These are phyloP conservation scores for Claviceps humidiphila DNA, from an alignment of 2,329 filamentous ascomycete species.

Conservation along the genomic window DNA sequence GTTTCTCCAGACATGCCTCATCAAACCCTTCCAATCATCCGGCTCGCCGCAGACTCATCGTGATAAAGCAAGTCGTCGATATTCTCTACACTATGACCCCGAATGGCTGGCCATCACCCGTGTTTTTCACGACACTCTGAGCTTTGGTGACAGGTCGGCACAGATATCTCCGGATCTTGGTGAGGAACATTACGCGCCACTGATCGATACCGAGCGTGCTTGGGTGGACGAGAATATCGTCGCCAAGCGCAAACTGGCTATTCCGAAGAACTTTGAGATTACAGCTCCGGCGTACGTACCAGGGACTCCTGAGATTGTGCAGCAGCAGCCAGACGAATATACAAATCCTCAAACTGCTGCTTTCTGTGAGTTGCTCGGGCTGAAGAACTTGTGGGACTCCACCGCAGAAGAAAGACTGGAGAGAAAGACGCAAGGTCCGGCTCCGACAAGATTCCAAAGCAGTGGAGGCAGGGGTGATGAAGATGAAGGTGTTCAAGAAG, in stretches of 20 bases:
- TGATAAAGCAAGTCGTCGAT: slow-evolving; percentile 24
- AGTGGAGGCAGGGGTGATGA: slow-evolving; percentile 23
- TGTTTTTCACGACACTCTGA: slow-evolving; percentile 55
- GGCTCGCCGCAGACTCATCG: slow-evolving; percentile 11
- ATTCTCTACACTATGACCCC: slow-evolving; percentile 65
- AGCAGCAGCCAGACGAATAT: slow-evolving; percentile 63
- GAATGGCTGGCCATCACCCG: slow-evolving; percentile 95
- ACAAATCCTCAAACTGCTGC: slow-evolving; percentile 73
- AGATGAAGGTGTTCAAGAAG: slow-evolving; percentile 13
- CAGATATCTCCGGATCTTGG: slow-evolving; percentile 47
- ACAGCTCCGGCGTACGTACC: slow-evolving; percentile 62
- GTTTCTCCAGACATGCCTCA: slow-evolving; percentile 67
- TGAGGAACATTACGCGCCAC: slow-evolving; percentile 51
- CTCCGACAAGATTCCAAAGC: slow-evolving; percentile 23
- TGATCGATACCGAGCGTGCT: slow-evolving; percentile 55
- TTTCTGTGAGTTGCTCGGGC: slow-evolving; percentile 67
- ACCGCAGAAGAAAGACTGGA: slow-evolving; percentile 55
- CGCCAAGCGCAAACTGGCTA: slow-evolving; percentile 41
- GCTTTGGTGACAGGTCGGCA: slow-evolving; percentile 46
- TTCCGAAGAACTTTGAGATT: slow-evolving; percentile 65
- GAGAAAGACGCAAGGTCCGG: slow-evolving; percentile 45
- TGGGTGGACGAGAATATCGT: slow-evolving; percentile 77
- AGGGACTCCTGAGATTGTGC: slow-evolving; percentile 40
- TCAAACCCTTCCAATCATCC: slow-evolving; percentile 33
- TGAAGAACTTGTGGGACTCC: slow-evolving; percentile 64